A percentile compares a stretch with the other conserved stretches of the same genome.
These are phyloP conservation scores for Polygonum aviculare DNA, from an alignment of 148 eudicot species.

Conservation along the genomic window DNA sequence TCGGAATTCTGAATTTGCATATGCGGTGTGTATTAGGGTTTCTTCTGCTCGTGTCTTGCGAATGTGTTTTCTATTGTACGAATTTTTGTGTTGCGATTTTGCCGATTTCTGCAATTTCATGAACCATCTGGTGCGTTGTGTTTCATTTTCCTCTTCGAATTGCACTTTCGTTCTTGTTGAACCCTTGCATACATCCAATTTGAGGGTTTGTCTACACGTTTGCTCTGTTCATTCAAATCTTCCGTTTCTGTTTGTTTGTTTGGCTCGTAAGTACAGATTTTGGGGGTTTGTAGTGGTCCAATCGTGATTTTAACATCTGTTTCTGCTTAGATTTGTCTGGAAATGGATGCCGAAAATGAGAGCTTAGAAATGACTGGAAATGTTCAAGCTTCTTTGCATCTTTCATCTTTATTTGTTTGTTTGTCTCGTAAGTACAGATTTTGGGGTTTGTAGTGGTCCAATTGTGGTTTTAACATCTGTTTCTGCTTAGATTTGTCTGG, in stretches of 20 bases:
- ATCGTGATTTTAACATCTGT: background rate
- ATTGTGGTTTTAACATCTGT: background rate
- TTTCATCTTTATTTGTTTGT: background rate
- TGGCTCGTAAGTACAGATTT: background rate
- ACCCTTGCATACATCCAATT: no score
- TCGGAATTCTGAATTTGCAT: no score
- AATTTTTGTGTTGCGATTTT: no score
- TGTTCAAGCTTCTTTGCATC: background rate
- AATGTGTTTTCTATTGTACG: no score
- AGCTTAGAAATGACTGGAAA: background rate
- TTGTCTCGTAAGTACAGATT: background rate
- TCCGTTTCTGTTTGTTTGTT: background rate
- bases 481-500: background rate
- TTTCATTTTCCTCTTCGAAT: no score
- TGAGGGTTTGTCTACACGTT: background rate
- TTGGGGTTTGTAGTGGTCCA: background rate
- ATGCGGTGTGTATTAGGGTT: no score
- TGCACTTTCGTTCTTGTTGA: no score
- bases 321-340: background rate
- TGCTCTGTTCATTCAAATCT: background rate
- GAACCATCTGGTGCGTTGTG: no score
- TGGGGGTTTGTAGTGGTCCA: background rate
- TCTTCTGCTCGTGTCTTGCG: no score
- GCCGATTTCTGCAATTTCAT: no score
- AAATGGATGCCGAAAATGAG: background rate